Percentiles rank a stretch among this genome's conserved stretches.
phyloP scores from a whole-genome alignment of 1,139 yeast genomes.

The Protomyces lactucae-debilis region DNA sequence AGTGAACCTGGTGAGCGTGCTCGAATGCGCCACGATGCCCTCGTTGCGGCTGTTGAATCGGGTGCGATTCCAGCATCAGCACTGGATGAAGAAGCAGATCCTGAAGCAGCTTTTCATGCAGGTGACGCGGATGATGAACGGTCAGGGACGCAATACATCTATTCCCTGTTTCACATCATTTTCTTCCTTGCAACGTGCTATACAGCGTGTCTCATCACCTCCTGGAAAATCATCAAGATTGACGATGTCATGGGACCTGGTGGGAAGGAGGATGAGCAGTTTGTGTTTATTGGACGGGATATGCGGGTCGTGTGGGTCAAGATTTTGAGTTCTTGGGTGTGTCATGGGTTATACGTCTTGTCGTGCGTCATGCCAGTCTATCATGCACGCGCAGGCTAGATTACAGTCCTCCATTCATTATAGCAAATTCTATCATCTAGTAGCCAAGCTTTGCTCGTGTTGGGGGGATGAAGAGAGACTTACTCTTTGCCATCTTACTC shows the following conservation, averaged over 20 bases:
- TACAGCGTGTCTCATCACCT: constrained; percentile 87
- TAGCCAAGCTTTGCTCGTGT: constrained; percentile 12
- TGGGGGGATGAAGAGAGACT: constrained; percentile 8
- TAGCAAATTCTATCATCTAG: neutral
- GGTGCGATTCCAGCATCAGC: constrained; percentile 91
- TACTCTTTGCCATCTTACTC: constrained; percentile 15
- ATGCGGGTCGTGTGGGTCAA: constrained; percentile 95
- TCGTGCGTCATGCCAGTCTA: constrained; percentile 22
- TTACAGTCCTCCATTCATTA: neutral
- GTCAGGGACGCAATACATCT: constrained; percentile 38
- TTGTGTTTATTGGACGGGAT: constrained; percentile 95
- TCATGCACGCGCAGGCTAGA: neutral
- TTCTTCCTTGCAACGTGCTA: constrained; percentile 96
- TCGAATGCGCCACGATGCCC: constrained; percentile 81
- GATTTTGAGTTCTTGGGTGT: constrained; percentile 86
- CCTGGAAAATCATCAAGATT: constrained; percentile 28
- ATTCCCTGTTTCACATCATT: constrained; percentile 79
- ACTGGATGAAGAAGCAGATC: constrained; percentile 51
- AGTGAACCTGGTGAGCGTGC: constrained; percentile 58
- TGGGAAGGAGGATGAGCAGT: constrained; percentile 73
- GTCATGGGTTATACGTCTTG: constrained; percentile 62
- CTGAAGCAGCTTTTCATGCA: constrained; percentile 38
- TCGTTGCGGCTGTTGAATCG: constrained; percentile 87
- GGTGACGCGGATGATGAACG: constrained; percentile 53
- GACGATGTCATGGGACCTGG: constrained; percentile 12